Base-by-base conservation (phyloP, 1,284 basidiomycete genomes). In the Amylostereum chailletii region DNA sequence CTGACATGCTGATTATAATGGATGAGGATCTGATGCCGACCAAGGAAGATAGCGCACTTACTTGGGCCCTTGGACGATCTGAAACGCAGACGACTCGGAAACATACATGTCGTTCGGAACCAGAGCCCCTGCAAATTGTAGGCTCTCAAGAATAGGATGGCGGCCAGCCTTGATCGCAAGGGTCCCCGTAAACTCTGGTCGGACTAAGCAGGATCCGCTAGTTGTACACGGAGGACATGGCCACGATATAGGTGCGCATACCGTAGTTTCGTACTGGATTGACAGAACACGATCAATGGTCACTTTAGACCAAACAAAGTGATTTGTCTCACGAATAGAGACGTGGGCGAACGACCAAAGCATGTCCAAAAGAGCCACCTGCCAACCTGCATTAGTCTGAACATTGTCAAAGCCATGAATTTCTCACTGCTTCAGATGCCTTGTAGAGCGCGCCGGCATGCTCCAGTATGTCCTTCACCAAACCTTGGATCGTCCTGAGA, bases 11-110 rank as follows among this genome's bases (percentile, higher is more conserved):
- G 26, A 19, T 45, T 4, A 40, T 37, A 40, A 11, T 34, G 8
- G 11, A 50, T 36, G 42, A 40, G 29, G 6, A 30, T n/a, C 42
- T 41, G 27, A 34, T 27, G n/a, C 45, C 10, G 43, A 10, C 19
- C 10, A 36, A 42, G 40, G 19, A 29, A 51, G 19, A 40, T 7
- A 19, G 19, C 19, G 1, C 19, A 67, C 82, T 61, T 58, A 93
- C 90, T 94, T 90, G 4, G 89, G 87, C 0, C 92, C 91, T 58
- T 90, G 89, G 34, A 96, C 77, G 26, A 95, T 77, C 62, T 96
- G 92, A 60, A 96, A 96, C 3, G 78, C 79, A 0, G 89, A 84
- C 0, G 84, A 75, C 46, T 88, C 83, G 53, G 83, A 83, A 51
- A 86, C 89, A 60, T 87, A 95, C 0, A 90, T 81, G 60, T 96